These are phyloP conservation scores for Schrenkiella parvula DNA, from an alignment of 345 rosid species.

Conservation along the genomic window DNA sequence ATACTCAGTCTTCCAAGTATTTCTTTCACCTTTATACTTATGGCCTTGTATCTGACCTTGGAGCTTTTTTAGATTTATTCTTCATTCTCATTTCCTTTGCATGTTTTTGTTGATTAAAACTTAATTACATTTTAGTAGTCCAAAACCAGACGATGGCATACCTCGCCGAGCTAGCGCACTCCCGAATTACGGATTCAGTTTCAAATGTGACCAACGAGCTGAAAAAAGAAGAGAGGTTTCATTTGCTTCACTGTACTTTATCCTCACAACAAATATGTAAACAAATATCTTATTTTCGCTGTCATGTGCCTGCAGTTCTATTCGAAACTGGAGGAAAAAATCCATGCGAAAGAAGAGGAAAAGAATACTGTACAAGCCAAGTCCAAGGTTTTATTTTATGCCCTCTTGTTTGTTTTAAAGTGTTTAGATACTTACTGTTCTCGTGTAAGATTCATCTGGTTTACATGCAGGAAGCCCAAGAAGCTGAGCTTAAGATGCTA, in stretches of 20 bases:
- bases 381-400: conserved; percentile 54
- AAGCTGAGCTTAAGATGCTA: conserved; percentile 74
- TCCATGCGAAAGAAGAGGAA: conserved; percentile 72
- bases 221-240: conserved; percentile 85
- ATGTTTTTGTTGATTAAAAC: conserved; percentile 22
- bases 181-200: conserved; percentile 91
- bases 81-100: neutral
- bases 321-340: conserved; percentile 37
- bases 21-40: conserved; percentile 29
- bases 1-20: conserved; percentile 51
- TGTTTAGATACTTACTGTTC: neutral
- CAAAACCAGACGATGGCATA: conserved; percentile 49
- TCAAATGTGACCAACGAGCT: conserved; percentile 84
- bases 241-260: neutral
- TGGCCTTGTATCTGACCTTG: too few species aligned
- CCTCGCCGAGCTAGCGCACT: conserved; percentile 48
- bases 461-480: conserved; percentile 65
- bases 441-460: neutral
- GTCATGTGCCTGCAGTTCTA: conserved; percentile 51
- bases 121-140: conserved; percentile 43
- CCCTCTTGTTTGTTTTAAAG: neutral
- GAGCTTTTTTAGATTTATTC: neutral
- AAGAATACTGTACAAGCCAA: conserved; percentile 62
- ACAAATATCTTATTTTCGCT: neutral
- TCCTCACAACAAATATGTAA: neutral